These are phyloP conservation scores for Guyanaporus albipodus DNA, from an alignment of 768 basidiomycete genomes.

Conservation along the genomic window DNA sequence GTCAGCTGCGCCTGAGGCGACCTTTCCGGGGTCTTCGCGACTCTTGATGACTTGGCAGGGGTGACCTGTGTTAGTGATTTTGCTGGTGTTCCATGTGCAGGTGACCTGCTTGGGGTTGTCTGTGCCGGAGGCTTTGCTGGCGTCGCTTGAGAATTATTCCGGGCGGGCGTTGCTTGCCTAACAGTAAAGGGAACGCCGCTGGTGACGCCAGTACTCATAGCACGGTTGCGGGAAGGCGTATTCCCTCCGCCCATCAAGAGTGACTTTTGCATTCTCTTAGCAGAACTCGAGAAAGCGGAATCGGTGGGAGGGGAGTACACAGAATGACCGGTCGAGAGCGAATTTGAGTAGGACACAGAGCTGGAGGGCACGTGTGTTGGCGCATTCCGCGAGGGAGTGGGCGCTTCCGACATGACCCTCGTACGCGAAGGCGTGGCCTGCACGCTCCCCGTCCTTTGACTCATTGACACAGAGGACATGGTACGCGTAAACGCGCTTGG, in stretches of 20 bases:
- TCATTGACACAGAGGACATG: slow-evolving; percentile 16
- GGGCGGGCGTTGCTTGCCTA: slow-evolving; percentile 16
- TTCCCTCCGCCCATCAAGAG: slow-evolving; percentile 22
- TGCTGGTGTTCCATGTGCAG: slow-evolving; percentile 13
- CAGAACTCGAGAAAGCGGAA: slow-evolving; percentile 40
- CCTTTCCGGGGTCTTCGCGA: slow-evolving; percentile 19
- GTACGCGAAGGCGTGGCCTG: slow-evolving; percentile 37
- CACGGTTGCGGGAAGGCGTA: slow-evolving; percentile 12
- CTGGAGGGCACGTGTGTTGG: slow-evolving; percentile 18
- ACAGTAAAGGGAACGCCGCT: not conserved
- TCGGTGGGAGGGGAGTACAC: slow-evolving; percentile 34
- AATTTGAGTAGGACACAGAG: slow-evolving; percentile 26
- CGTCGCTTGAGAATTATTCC: slow-evolving; percentile 13
- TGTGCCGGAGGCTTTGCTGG: slow-evolving; percentile 14
- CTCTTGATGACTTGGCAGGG: slow-evolving; percentile 23
- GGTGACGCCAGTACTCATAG: slow-evolving; percentile 16
- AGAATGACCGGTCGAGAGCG: slow-evolving; percentile 19
- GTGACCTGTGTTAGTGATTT: slow-evolving; percentile 20
- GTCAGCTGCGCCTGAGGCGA: slow-evolving; percentile 20
- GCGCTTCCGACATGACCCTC: slow-evolving; percentile 44
- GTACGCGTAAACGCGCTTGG: slow-evolving; percentile 26
- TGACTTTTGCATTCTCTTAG: slow-evolving; percentile 26
- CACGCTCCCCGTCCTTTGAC: slow-evolving; percentile 18
- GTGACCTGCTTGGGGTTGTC: slow-evolving; percentile 18
- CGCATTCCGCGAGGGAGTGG: slow-evolving; percentile 25